Evolutionary conservation across 257 asterid genomes (phyloP).

Genomic region (Ajuga chamaepitys): DNA sequence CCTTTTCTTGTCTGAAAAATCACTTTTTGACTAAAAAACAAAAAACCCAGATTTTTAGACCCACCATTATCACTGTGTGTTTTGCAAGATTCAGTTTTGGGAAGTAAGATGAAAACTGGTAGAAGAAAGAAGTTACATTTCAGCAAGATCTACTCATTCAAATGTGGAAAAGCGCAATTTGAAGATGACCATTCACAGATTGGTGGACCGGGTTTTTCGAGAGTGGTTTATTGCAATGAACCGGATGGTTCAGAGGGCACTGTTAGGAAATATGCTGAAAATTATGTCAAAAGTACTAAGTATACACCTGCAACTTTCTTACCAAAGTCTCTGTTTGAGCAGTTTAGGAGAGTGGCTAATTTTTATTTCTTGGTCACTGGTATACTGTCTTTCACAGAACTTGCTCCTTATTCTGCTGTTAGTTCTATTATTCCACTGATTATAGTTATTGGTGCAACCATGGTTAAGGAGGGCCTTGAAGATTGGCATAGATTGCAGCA

Average conservation of each 20-base stretch:
- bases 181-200: constrained; percentile 62
- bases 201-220: constrained; percentile 87
- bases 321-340: constrained; percentile 88
- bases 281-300: constrained; percentile 75
- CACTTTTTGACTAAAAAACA: background rate
- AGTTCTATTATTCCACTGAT: constrained; percentile 67
- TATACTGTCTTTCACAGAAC: constrained; percentile 56
- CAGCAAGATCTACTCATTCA: constrained; percentile 76
- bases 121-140: constrained; percentile 51
- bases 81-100: constrained; percentile 8
- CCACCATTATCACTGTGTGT: background rate
- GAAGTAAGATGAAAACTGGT: constrained; percentile 28
- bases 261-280: constrained; percentile 37
- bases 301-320: constrained; percentile 75
- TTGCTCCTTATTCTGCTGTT: constrained; percentile 69
- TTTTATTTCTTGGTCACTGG: constrained; percentile 77
- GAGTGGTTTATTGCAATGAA: constrained; percentile 76
- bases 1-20: constrained; percentile 12
- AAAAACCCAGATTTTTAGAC: background rate
- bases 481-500: constrained; percentile 71
- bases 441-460: constrained; percentile 65
- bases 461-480: constrained; percentile 81
- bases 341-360: constrained; percentile 92
- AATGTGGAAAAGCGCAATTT: constrained; percentile 41
- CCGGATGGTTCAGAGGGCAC: constrained; percentile 41